Conservation (phyloP, 2,329 filamentous ascomycete species). For the Tolypocladium tundrense region DNA sequence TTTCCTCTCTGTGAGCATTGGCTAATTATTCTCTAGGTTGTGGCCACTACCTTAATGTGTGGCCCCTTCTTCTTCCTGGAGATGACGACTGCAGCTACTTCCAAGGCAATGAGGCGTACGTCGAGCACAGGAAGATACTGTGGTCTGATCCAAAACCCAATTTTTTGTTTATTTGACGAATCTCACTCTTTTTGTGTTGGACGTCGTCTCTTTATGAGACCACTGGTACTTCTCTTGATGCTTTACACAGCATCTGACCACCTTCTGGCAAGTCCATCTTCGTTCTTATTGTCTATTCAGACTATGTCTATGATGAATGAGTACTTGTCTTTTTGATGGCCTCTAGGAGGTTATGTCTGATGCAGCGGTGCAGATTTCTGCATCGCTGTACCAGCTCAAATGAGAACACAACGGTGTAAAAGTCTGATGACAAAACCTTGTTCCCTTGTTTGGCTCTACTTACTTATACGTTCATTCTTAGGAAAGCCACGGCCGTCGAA, state of each 20-base stretch:
- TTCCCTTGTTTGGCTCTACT: too few species aligned
- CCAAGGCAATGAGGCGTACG: neutral
- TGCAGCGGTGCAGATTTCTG: too few species aligned
- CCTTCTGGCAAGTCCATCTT: neutral
- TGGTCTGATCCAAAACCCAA: neutral
- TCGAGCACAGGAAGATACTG: neutral
- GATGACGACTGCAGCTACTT: neutral
- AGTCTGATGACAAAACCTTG: too few species aligned
- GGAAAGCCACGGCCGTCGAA: too few species aligned
- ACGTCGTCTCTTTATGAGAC: neutral
- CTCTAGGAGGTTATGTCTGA: too few species aligned
- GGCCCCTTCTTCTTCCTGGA: too few species aligned
- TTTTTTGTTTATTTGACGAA: neutral
- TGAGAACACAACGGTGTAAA: too few species aligned
- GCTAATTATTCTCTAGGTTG: neutral
- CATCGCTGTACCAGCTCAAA: too few species aligned
- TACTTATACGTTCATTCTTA: too few species aligned
- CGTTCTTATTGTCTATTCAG: too few species aligned
- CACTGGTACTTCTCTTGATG: neutral
- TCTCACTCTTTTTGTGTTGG: neutral
- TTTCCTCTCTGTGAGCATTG: neutral
- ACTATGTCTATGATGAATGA: too few species aligned
- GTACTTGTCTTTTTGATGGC: too few species aligned
- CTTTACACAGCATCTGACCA: neutral
- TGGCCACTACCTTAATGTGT: neutral